A percentile compares a stretch with the other conserved stretches of the same genome.
Evolutionary conservation across 164 flowering plant genomes (phyloP).

Genomic region (Stephania yunnanensis): DNA sequence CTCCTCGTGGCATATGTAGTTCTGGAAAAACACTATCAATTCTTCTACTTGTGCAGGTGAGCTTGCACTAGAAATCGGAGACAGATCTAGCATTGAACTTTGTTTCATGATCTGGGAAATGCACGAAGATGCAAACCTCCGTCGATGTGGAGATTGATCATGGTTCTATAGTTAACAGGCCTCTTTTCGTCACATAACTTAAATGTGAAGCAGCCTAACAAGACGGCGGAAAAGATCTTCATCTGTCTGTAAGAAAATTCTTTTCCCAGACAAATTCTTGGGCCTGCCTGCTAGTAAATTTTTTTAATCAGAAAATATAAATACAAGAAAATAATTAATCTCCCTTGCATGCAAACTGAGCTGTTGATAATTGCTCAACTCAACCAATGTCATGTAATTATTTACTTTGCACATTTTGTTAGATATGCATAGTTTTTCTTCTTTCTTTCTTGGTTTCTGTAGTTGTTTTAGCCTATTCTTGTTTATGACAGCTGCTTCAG

Average conservation of each 20-base stretch:
- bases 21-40: neutral
- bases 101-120: conserved; percentile 20
- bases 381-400: neutral
- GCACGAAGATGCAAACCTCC: conserved; percentile 54
- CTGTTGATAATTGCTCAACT: neutral
- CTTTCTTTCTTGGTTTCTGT: neutral
- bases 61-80: neutral
- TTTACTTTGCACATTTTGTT: neutral
- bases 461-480: no score
- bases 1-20: neutral
- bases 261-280: conserved; percentile 61
- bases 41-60: neutral
- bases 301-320: neutral
- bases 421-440: neutral
- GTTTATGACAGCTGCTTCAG: no score
- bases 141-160: conserved; percentile 67
- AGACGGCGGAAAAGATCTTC: conserved; percentile 56
- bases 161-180: conserved; percentile 48
- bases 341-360: neutral
- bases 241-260: conserved; percentile 75
- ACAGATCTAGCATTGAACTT: neutral
- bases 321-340: neutral
- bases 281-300: conserved; percentile 53
- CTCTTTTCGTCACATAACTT: conserved; percentile 36
- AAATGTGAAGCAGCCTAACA: conserved; percentile 38